Conservation (phyloP, 2,329 filamentous ascomycete genomes). For the Microdochium nivale region DNA sequence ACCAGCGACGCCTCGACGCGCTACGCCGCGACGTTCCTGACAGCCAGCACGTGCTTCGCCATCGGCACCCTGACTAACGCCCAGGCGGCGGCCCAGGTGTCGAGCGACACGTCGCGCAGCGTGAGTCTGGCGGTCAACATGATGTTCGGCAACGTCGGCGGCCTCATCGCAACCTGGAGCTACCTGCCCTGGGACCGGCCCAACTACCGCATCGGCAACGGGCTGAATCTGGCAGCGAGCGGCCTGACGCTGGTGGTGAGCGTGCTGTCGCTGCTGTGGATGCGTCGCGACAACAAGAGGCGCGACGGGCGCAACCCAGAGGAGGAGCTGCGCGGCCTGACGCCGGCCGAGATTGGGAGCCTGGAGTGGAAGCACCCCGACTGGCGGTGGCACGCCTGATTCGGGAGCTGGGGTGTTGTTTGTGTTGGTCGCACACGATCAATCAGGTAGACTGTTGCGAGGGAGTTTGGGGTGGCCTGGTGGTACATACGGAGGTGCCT, state of each 20-base stretch:
- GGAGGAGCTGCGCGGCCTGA: slow-evolving; percentile 40
- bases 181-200: slow-evolving; percentile 1
- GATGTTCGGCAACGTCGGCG: not conserved
- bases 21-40: slow-evolving; percentile 64
- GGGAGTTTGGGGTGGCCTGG: too few species aligned
- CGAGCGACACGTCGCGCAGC: slow-evolving; percentile 1
- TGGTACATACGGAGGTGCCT: too few species aligned
- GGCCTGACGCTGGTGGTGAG: slow-evolving; percentile 40
- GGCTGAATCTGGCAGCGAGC: slow-evolving; percentile 51
- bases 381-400: slow-evolving; percentile 45
- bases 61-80: slow-evolving; percentile 59
- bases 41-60: slow-evolving; percentile 54
- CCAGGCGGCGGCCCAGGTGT: slow-evolving; percentile 38
- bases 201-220: slow-evolving; percentile 1
- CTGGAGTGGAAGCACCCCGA: slow-evolving; percentile 54
- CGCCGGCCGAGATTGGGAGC: slow-evolving; percentile 39
- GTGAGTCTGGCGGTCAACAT: not conserved
- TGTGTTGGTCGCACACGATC: too few species aligned
- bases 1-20: slow-evolving; percentile 40
- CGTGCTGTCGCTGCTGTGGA: slow-evolving; percentile 45
- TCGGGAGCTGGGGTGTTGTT: too few species aligned
- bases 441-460: too few species aligned
- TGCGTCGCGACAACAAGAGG: slow-evolving; percentile 50
- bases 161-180: slow-evolving; percentile 1
- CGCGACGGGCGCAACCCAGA: slow-evolving; percentile 41